Evolutionary conservation across 805 yeast species (phyloP).

Genomic region (Wickerhamiella lipophila): DNA sequence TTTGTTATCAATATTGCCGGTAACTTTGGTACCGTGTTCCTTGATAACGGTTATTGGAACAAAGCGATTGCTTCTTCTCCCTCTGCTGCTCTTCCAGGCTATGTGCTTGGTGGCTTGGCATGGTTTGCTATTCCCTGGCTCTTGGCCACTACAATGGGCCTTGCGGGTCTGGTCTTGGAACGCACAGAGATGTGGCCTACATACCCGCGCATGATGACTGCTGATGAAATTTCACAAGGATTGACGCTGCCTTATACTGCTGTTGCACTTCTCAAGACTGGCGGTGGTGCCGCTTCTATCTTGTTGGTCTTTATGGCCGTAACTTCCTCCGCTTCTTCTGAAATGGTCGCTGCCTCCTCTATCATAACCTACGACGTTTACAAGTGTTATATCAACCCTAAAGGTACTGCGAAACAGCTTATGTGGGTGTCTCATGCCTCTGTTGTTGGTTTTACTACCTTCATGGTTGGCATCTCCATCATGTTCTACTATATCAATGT

Average conservation of each 20-base stretch:
- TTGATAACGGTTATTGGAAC: slow-evolving; percentile 81
- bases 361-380: slow-evolving; percentile 77
- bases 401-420: slow-evolving; percentile 60
- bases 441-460: slow-evolving; percentile 46
- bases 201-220: slow-evolving; percentile 52
- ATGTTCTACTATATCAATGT: slow-evolving; percentile 74
- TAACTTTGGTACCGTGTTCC: slow-evolving; percentile 76
- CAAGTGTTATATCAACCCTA: slow-evolving; percentile 67
- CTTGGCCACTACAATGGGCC: slow-evolving; percentile 72
- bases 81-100: slow-evolving; percentile 75
- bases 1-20: slow-evolving; percentile 81
- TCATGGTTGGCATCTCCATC: slow-evolving; percentile 72
- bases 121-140: slow-evolving; percentile 88
- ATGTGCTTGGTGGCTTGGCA: slow-evolving; percentile 73
- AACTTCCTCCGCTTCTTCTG: slow-evolving; percentile 86
- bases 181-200: slow-evolving; percentile 62
- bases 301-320: slow-evolving; percentile 81
- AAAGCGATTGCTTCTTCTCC: slow-evolving; percentile 82
- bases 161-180: slow-evolving; percentile 70
- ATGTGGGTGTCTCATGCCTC: slow-evolving; percentile 56
- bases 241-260: slow-evolving; percentile 58
- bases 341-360: slow-evolving; percentile 76
- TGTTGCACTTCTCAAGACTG: slow-evolving; percentile 67
- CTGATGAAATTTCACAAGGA: slow-evolving; percentile 70
- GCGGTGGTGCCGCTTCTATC: slow-evolving; percentile 78